Percentiles rank a stretch among this genome's conserved stretches.
phyloP scores from a whole-genome alignment of 768 basidiomycete genomes.

The Asterophora lycoperdoides region DNA sequence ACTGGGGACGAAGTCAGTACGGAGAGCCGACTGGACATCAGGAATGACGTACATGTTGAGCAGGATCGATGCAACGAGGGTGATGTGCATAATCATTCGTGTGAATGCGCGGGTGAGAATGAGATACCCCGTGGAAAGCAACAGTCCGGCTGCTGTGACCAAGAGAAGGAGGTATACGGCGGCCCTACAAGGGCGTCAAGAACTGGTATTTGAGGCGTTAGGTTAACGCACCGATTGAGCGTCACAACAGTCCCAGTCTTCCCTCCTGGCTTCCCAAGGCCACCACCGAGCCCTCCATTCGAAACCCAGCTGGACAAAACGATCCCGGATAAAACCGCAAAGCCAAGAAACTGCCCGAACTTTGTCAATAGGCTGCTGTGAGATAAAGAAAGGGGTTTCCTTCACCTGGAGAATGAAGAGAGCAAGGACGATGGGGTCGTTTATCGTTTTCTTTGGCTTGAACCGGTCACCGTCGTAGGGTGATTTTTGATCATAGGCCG shows the following conservation, averaged over 20 bases:
- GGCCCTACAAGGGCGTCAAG: conserved; percentile 39
- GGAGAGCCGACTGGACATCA: not conserved
- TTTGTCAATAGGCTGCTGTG: not conserved
- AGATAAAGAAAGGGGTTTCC: no score
- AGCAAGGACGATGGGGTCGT: conserved; percentile 68
- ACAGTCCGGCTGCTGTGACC: conserved; percentile 61
- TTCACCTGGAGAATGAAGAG: conserved; percentile 67
- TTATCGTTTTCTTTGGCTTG: conserved; percentile 62
- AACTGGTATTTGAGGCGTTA: not conserved
- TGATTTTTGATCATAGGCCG: conserved; percentile 37
- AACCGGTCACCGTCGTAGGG: conserved; percentile 62
- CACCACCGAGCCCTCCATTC: conserved; percentile 67
- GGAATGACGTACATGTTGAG: conserved; percentile 54
- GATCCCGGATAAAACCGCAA: conserved; percentile 62
- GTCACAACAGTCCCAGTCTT: conserved; percentile 57
- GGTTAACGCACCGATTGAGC: conserved; percentile 52
- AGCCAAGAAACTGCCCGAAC: conserved; percentile 55
- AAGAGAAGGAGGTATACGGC: conserved; percentile 75
- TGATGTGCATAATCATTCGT: conserved; percentile 71
- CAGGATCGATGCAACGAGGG: conserved; percentile 56
- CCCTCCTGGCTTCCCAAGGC: conserved; percentile 56
- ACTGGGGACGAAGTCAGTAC: conserved; percentile 31
- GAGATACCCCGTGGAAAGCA: conserved; percentile 64
- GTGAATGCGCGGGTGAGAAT: conserved; percentile 72
- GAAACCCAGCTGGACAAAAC: conserved; percentile 59